These are phyloP conservation scores for Aspergillus quadrilineatus DNA, from an alignment of 2,329 filamentous ascomycete species.

Conservation along the genomic window DNA sequence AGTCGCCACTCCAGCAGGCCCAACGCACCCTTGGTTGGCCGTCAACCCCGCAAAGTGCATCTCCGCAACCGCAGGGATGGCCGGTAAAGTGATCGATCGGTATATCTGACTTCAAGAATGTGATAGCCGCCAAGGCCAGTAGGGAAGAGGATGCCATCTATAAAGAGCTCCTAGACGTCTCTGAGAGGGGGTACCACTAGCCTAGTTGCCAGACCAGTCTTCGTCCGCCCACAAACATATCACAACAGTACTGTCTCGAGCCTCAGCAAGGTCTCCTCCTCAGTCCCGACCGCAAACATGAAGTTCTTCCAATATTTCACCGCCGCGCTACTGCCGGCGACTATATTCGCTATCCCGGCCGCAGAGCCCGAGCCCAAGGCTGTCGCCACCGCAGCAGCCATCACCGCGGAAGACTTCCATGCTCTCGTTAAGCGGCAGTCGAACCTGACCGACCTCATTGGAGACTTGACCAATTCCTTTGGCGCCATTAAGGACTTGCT, in stretches of 20 bases:
- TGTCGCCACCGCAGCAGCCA: neutral
- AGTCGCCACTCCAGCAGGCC: neutral
- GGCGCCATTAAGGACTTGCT: slow-evolving; percentile 10
- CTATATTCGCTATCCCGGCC: slow-evolving; percentile 10
- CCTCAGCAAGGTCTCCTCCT: neutral
- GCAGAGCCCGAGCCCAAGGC: slow-evolving; percentile 12
- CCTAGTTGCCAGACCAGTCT: neutral
- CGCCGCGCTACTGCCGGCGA: slow-evolving; percentile 12
- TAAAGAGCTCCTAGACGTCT: slow-evolving; percentile 9
- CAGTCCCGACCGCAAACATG: slow-evolving; percentile 1
- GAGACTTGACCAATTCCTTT: slow-evolving; percentile 8
- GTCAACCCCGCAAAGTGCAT: slow-evolving; percentile 4
- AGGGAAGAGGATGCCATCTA: neutral
- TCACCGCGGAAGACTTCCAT: slow-evolving; percentile 8
- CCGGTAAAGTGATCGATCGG: slow-evolving; percentile 3
- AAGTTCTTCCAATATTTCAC: slow-evolving; percentile 15
- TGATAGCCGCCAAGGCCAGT: neutral
- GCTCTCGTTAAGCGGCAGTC: slow-evolving; percentile 1
- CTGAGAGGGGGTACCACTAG: neutral
- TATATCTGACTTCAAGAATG: slow-evolving; percentile 2
- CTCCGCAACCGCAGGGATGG: slow-evolving; percentile 6
- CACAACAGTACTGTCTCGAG: slow-evolving; percentile 1
- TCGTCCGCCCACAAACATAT: neutral
- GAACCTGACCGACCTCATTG: slow-evolving; percentile 7
- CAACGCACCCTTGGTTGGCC: neutral